Conservation (phyloP, 345 rosid species). For the Eucalyptus coolabah region DNA sequence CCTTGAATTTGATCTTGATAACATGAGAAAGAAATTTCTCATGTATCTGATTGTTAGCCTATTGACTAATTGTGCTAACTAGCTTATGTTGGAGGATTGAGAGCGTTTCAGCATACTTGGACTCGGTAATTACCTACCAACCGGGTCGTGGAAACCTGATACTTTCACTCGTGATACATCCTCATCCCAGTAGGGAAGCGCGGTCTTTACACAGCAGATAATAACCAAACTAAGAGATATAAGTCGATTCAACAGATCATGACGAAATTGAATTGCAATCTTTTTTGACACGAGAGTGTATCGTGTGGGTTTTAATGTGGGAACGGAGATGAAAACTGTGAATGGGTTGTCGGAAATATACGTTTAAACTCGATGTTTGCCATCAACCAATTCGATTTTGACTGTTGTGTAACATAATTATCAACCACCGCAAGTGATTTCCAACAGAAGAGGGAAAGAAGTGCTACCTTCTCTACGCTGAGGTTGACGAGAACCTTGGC, state of each 20-base stretch:
- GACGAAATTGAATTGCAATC: background rate
- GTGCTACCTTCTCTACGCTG: constrained; percentile 42
- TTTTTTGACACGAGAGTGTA: background rate
- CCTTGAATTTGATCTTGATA: background rate
- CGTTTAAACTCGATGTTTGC: background rate
- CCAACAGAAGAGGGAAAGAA: background rate
- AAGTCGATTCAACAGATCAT: background rate
- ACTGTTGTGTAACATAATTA: background rate
- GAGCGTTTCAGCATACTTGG: background rate
- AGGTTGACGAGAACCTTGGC: constrained; percentile 41
- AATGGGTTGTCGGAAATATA: background rate
- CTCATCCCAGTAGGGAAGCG: background rate
- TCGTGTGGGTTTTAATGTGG: background rate
- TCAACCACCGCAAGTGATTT: background rate
- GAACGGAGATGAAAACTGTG: background rate
- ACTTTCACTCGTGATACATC: background rate
- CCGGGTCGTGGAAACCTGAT: background rate
- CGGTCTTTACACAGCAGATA: background rate
- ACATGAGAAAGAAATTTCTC: background rate
- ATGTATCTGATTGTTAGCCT: background rate
- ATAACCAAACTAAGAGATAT: background rate
- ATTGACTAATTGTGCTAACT: background rate
- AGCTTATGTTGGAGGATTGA: background rate
- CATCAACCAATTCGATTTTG: background rate
- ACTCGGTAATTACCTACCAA: background rate